Conservation (phyloP, 257 asterid genomes). For the Nicotiana otophora region DNA sequence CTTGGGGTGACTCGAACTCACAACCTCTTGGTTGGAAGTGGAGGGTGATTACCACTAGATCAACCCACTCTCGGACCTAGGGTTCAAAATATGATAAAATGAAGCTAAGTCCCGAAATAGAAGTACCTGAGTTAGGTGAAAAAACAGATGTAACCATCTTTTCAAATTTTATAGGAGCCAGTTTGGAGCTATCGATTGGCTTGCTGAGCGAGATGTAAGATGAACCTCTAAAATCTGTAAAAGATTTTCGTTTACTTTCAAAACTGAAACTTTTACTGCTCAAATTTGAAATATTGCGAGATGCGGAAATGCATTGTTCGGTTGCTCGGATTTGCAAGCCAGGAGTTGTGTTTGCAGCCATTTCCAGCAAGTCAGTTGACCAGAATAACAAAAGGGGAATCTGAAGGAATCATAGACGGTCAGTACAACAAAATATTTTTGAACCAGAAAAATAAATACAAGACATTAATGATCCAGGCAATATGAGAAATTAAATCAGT, state of each 20-base stretch:
- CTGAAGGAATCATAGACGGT: slow-evolving; percentile 17
- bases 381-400: slow-evolving; percentile 16
- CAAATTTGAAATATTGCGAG: slow-evolving; percentile 33
- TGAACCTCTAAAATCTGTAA: slow-evolving; percentile 41
- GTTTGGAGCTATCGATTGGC: slow-evolving; percentile 25
- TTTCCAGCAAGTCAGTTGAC: slow-evolving; percentile 21
- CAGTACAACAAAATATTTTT: background rate
- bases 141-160: slow-evolving; percentile 21
- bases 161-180: slow-evolving; percentile 20
- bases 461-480: background rate
- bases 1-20: too few species aligned
- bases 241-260: slow-evolving; percentile 39
- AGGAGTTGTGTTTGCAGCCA: slow-evolving; percentile 60
- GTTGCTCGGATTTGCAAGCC: slow-evolving; percentile 36
- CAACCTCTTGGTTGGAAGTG: too few species aligned
- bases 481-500: background rate
- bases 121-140: too few species aligned
- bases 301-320: slow-evolving; percentile 30
- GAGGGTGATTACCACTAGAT: too few species aligned
- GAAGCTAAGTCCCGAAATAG: too few species aligned
- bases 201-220: slow-evolving; percentile 33
- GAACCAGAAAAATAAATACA: background rate
- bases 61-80: too few species aligned
- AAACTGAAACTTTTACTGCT: slow-evolving; percentile 38
- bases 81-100: too few species aligned